Percentiles rank a stretch among this genome's conserved stretches.
Conservation (phyloP, 2,329 filamentous ascomycete genomes). For the Fusarium praegraminearum region DNA sequence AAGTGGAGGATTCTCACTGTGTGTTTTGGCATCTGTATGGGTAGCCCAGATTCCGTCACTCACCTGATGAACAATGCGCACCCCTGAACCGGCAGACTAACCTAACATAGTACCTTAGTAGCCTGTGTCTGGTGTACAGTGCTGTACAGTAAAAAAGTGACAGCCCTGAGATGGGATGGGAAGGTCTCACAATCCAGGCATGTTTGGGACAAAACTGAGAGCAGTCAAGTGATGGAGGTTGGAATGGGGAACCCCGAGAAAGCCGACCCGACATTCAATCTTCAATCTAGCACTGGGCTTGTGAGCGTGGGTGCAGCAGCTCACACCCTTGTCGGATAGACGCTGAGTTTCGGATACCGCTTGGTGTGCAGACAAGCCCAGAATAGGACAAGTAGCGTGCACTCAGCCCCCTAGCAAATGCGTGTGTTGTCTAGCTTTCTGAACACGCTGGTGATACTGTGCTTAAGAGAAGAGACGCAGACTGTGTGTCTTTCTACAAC, state of each 20-base stretch:
- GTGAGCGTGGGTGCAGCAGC: conserved; percentile 23
- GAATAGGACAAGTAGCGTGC: conserved; percentile 35
- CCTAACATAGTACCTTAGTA: not conserved
- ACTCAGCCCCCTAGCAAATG: conserved; percentile 37
- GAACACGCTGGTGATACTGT: conserved; percentile 40
- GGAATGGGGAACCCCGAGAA: conserved; percentile 45
- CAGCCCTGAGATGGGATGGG: conserved; percentile 35
- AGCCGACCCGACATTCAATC: conserved; percentile 26
- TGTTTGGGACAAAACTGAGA: conserved; percentile 32
- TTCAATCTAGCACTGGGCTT: conserved; percentile 41
- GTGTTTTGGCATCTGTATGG: conserved; percentile 13
- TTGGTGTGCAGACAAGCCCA: conserved; percentile 18
- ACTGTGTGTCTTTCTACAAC: conserved; percentile 44
- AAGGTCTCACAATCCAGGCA: conserved; percentile 38
- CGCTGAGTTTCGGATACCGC: conserved; percentile 40
- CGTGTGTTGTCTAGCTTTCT: conserved; percentile 35
- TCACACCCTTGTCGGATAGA: conserved; percentile 39
- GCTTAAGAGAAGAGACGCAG: not conserved
- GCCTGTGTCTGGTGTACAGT: not conserved
- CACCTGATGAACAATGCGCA: conserved; percentile 41
- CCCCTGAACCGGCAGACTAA: conserved; percentile 27
- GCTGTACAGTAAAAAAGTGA: conserved; percentile 10
- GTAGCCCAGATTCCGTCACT: conserved; percentile 33
- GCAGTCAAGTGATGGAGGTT: conserved; percentile 45
- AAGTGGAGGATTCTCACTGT: conserved; percentile 19